Evolutionary conservation across 2,329 filamentous ascomycete species (phyloP), one percentile per base, ranked within the genome.

Genomic region (Pezicula radicicola): DNA sequence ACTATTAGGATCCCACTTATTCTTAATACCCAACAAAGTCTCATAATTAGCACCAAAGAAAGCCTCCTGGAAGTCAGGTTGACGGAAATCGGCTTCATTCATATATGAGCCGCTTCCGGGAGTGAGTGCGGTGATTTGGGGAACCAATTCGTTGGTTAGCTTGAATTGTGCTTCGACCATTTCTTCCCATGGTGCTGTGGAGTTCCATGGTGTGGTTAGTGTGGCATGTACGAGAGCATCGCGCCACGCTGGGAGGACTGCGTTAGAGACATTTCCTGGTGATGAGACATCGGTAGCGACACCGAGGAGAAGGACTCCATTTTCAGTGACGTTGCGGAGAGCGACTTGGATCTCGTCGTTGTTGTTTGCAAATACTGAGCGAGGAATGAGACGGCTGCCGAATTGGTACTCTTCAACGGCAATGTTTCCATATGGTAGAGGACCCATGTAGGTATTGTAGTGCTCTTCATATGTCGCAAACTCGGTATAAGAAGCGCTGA

Each of bases 81-180:
- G 66, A 36, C 63, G 64, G 47, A 73, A 70, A 62, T 79, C 71
- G 2, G 72, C 75, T 64, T 81, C 78, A 56, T 77, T 79, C 67
- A 74, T 65, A 61, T 78, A 78, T 1, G 69, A 65, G 3, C 71
- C 74, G 12, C 67, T 63, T 1, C 67, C 69, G 0, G 74, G 73
- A 0, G 72, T 72, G 15, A 68, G 63, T 4, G 50, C 60, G 55
- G 68, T 63, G 27, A 70, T 56, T 36, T 55, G 53, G 39, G 61
- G 60, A 50, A 64, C 60, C 50, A 63, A 60, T 46, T 59, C 58
- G 18, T 65, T 52, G 28, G 67, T 69, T 10, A 68, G 51, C n/a
- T 60, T 62, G 46, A 59, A 59, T 27, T 67, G 46, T 41, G 57
- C 21, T 54, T 51, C 62, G 51, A 59, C 43, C 43, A 63, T 62